These are phyloP conservation scores for Penicillium griseofulvum DNA, from an alignment of 2,329 filamentous ascomycete genomes.

Conservation along the genomic window DNA sequence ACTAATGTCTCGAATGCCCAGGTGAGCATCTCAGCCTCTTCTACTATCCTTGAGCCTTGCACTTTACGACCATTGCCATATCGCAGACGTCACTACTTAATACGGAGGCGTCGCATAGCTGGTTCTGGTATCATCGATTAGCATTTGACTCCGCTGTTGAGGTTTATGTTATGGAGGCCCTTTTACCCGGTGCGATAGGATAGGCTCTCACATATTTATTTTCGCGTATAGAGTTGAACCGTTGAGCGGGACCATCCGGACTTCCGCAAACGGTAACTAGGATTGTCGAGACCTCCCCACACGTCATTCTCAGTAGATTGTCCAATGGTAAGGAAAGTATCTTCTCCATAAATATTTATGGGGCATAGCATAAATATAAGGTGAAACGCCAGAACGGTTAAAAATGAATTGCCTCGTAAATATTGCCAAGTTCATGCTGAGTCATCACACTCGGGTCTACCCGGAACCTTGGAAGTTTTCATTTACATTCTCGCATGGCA, in stretches of 20 bases:
- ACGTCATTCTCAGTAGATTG: neutral
- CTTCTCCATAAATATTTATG: too few species aligned
- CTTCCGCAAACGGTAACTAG: slow-evolving; percentile 8
- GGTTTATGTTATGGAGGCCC: neutral
- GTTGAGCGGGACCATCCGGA: slow-evolving; percentile 1
- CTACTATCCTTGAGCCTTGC: neutral
- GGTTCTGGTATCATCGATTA: slow-evolving; percentile 16
- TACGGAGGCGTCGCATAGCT: neutral
- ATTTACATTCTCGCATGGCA: neutral
- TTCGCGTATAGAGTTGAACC: neutral
- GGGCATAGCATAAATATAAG: too few species aligned
- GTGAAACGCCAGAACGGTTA: too few species aligned
- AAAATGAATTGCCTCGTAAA: too few species aligned
- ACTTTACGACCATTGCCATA: neutral
- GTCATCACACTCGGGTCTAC: neutral
- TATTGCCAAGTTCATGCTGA: neutral
- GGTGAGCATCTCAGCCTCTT: neutral
- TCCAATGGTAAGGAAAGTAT: neutral
- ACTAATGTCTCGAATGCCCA: neutral
- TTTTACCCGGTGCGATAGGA: neutral
- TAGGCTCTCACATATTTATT: neutral
- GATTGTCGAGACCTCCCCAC: slow-evolving; percentile 1
- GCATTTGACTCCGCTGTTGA: neutral
- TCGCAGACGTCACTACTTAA: slow-evolving; percentile 17
- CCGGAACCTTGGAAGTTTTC: too few species aligned